Evolutionary conservation across 2,329 filamentous ascomycete genomes (phyloP).

Genomic region (Orbilia ellipsospora): DNA sequence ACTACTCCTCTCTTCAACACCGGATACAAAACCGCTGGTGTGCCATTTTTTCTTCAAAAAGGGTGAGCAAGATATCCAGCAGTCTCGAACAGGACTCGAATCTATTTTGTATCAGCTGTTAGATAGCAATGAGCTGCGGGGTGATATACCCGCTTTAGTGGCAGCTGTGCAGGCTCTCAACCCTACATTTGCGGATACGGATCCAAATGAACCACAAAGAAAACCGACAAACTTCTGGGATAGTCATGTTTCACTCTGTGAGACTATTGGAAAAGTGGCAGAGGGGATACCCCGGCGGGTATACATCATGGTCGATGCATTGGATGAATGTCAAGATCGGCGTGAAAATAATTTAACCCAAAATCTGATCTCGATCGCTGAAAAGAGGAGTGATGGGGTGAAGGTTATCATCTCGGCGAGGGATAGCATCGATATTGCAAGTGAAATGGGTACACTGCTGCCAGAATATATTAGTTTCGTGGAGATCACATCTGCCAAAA

Average conservation of each 20-base stretch:
- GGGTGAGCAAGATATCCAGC: conserved; percentile 48
- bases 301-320: conserved; percentile 35
- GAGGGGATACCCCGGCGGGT: conserved; percentile 11
- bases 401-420: conserved; percentile 31
- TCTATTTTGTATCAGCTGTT: conserved; percentile 26
- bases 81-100: conserved; percentile 21
- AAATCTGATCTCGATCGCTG: not conserved
- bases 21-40: not conserved
- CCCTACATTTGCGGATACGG: conserved; percentile 12
- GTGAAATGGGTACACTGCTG: conserved; percentile 2
- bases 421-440: conserved; percentile 26
- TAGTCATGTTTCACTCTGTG: not conserved
- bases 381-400: not conserved
- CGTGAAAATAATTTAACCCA: conserved; percentile 12
- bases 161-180: conserved; percentile 6
- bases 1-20: not conserved
- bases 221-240: not conserved
- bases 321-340: conserved; percentile 42
- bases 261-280: conserved; percentile 11
- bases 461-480: conserved; percentile 12
- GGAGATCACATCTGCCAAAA: conserved; percentile 39
- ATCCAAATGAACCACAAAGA: not conserved
- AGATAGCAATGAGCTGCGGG: conserved; percentile 18
- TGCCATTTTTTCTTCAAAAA: conserved; percentile 52
- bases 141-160: not conserved